Evolutionary conservation across 768 basidiomycete genomes (phyloP), one percentile per base, ranked within the genome.

Genomic region (Chiua virens): DNA sequence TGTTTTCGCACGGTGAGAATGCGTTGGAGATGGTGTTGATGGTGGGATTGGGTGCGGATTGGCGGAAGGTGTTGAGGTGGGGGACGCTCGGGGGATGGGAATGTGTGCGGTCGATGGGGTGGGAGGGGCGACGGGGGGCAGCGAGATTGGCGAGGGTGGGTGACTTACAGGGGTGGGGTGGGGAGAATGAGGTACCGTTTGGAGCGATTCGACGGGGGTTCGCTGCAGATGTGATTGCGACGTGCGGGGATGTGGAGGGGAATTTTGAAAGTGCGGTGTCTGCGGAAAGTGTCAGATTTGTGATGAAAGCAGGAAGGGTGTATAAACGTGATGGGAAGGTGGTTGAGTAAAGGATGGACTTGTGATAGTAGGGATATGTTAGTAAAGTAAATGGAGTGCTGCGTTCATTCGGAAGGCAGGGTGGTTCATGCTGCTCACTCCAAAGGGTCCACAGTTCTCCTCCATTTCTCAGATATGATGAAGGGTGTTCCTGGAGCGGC

Each of bases 1-100:
- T 77, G 3, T 86, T 86, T 62, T 57, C 76, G 17, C 85, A 85
- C 59, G 84, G 83, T 1, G 68, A 74, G 54, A 86, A 86, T 58
- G 75, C 79, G 23, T 65, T 79, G 37, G 85, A 86, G 72, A 70
- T 86, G 73, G 69, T 76, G 57, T 63, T 85, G 27, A 85, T 86
- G 86, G 76, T 78, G 14, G 59, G 64, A 23, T 69, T 82, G 2
- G 83, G 84, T 2, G 82, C 79, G 20, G 66, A 70, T 22, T 80
- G 79, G 78, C 63, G 66, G 30, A 69, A 70, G 46, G 79, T 86
- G 15, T 64, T 87, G 28, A 69, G 70, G n/a, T 82, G 81, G 80
- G 79, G 72, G 17, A 85, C 83, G 23, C 61, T 82, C 18, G 78
- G 79, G 1, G 83, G 82, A 5, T 82, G 85, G 82, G 69, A 74